Percentiles rank a stretch among this genome's conserved stretches.
Evolutionary conservation across 441 rosid genomes (phyloP).

Genomic region (Monsonia emarginata): DNA sequence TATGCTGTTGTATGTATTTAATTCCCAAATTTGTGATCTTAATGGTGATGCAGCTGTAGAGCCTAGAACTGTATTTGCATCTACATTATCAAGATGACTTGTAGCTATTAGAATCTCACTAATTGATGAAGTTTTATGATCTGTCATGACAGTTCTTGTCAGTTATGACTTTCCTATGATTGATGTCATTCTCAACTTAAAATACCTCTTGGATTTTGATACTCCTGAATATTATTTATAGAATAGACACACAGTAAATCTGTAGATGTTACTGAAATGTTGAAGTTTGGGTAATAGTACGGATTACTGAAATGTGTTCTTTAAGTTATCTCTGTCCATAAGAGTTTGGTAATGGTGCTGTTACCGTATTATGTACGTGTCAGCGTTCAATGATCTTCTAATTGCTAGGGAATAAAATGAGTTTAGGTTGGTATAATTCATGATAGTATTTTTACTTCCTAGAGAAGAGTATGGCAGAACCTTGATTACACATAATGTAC

Average conservation of each 20-base stretch:
- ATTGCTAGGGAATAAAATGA: not conserved
- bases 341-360: too few species aligned
- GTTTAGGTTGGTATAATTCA: not conserved
- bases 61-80: not conserved
- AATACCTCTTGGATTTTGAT: too few species aligned
- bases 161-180: not conserved
- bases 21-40: not conserved
- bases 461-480: not conserved
- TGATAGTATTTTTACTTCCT: not conserved
- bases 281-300: too few species aligned
- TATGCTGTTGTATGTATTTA: not conserved
- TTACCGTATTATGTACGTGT: not conserved
- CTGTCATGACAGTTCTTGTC: not conserved
- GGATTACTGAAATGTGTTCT: too few species aligned
- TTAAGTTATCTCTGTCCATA: too few species aligned
- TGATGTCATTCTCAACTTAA: too few species aligned
- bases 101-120: not conserved
- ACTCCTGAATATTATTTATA: too few species aligned
- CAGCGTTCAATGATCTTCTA: not conserved
- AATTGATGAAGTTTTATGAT: not conserved
- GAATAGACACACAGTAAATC: too few species aligned
- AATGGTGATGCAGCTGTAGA: not conserved
- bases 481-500: not conserved
- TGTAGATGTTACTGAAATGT: too few species aligned
- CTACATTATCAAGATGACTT: not conserved